Percentiles rank a stretch among this genome's conserved stretches.
Conservation (phyloP, 2,329 filamentous ascomycete species). For the Akanthomyces muscarius region DNA sequence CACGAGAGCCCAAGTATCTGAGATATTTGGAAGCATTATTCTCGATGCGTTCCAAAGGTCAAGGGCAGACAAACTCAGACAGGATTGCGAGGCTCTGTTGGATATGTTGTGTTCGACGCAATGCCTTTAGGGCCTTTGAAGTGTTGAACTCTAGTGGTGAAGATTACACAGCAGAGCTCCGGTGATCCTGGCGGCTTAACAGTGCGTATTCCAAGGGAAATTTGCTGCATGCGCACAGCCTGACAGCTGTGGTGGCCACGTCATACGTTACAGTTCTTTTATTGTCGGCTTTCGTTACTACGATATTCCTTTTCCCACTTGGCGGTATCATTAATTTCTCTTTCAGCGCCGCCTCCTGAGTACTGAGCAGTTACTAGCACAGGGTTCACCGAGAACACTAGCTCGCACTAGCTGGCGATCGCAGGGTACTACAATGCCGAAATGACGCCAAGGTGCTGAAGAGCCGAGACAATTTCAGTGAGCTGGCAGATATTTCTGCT, state of each 20-base stretch:
- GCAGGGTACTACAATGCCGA: neutral
- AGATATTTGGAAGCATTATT: neutral
- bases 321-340: neutral
- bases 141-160: no score
- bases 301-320: neutral
- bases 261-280: neutral
- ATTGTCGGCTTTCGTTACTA: no score
- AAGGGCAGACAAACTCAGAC: neutral
- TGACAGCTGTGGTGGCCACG: no score
- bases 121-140: no score
- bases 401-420: neutral
- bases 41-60: neutral
- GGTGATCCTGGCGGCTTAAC: no score
- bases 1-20: neutral
- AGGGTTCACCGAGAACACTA: neutral
- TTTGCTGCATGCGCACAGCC: no score
- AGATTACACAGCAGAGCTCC: no score
- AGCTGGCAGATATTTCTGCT: neutral
- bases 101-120: no score
- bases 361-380: neutral
- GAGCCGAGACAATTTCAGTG: neutral
- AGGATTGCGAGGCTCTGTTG: neutral
- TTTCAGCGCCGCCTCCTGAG: neutral
- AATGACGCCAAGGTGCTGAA: neutral
- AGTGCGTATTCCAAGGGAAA: no score